These are phyloP conservation scores for Pyrenochaeta sp. DNA, from an alignment of 2,329 filamentous ascomycete species.

Conservation along the genomic window DNA sequence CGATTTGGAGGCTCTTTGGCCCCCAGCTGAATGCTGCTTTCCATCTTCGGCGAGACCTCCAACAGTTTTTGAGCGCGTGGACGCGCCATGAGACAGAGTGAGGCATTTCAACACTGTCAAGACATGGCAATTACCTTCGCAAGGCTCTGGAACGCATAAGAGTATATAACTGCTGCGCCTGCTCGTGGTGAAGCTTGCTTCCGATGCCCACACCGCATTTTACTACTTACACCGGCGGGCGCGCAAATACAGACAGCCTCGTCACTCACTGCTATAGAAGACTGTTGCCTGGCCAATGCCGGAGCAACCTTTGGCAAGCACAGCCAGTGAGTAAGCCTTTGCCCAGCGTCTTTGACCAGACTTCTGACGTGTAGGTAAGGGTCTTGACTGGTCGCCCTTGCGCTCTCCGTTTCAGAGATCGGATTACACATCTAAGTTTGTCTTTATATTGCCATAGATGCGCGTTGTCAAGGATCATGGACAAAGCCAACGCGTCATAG, in stretches of 20 bases:
- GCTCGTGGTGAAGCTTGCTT: not conserved
- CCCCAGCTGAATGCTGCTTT: conserved; percentile 2
- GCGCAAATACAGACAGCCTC: not conserved
- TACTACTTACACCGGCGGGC: not conserved
- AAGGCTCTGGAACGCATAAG: not conserved
- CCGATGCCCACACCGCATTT: conserved; percentile 1
- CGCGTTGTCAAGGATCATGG: too few species aligned
- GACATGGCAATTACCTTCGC: not conserved
- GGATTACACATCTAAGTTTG: not conserved
- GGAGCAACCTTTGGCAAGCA: not conserved
- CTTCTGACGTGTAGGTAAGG: not conserved
- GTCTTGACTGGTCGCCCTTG: not conserved
- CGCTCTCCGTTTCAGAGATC: not conserved
- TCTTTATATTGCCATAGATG: not conserved
- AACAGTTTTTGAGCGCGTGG: not conserved
- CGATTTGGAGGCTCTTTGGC: not conserved
- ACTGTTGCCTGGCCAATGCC: not conserved
- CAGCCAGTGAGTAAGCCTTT: not conserved
- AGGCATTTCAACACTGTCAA: not conserved
- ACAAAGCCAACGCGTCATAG: not conserved
- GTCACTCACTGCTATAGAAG: not conserved
- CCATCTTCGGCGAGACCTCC: conserved; percentile 1
- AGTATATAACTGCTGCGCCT: conserved; percentile 4
- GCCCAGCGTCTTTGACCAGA: not conserved
- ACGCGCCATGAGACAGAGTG: not conserved